Evolutionary conservation across 2,329 filamentous ascomycete genomes (phyloP).

Genomic region (Drechmeria coniospora): DNA sequence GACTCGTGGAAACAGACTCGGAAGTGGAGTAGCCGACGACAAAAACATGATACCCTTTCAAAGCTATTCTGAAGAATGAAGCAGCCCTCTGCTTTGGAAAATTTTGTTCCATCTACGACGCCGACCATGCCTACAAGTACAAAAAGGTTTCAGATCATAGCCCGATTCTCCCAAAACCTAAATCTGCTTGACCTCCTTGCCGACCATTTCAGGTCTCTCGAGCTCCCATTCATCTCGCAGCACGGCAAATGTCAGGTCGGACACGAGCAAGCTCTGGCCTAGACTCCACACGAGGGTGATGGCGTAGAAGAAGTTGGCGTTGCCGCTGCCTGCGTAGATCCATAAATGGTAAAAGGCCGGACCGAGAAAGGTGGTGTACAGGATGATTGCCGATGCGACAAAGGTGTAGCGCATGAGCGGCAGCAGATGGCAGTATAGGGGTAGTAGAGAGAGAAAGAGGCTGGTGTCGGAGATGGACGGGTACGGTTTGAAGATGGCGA

Average conservation of each 20-base stretch:
- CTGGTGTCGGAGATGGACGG: slow-evolving; percentile 83
- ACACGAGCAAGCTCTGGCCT: slow-evolving; percentile 71
- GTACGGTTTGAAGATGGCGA: slow-evolving; percentile 94
- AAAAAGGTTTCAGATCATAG: background rate
- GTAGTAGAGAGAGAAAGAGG: slow-evolving; percentile 68
- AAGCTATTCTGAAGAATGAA: slow-evolving; percentile 1
- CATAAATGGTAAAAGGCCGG: slow-evolving; percentile 94
- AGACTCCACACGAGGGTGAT: slow-evolving; percentile 98
- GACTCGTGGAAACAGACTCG: slow-evolving; percentile 19
- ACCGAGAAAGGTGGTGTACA: slow-evolving; percentile 79
- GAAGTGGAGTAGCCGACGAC: slow-evolving; percentile 16
- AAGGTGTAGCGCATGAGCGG: slow-evolving; percentile 91
- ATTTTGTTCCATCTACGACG: background rate
- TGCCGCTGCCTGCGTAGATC: slow-evolving; percentile 96
- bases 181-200: slow-evolving; percentile 76
- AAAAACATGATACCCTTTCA: slow-evolving; percentile 7
- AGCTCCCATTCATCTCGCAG: slow-evolving; percentile 89
- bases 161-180: too few species aligned
- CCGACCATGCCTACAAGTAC: background rate
- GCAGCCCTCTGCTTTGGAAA: background rate
- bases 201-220: slow-evolving; percentile 76
- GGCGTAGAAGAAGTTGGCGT: slow-evolving; percentile 98
- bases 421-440: slow-evolving; percentile 82
- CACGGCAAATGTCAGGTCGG: slow-evolving; percentile 76
- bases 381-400: slow-evolving; percentile 62